Evolutionary conservation across 148 eudicot genomes (phyloP), one percentile per base, ranked within the genome.

Genomic region (Nepenthes mirabilis): DNA sequence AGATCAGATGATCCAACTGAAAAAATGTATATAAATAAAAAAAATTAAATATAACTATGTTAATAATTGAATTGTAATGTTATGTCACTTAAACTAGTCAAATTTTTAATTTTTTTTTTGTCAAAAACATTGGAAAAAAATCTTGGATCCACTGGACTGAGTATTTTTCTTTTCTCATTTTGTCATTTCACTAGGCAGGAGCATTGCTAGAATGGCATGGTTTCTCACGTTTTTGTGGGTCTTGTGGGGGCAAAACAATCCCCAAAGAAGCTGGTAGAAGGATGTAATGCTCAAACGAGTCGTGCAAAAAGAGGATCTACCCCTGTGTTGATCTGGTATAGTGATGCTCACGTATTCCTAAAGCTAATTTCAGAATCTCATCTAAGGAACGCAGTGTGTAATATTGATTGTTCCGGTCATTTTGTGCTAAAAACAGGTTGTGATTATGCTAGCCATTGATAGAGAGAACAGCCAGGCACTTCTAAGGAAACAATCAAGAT

Each of bases 321-420:
- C 98, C 98, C 67, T 96, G 95, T 62, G 94, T 93, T 54, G 98
- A 93, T 73, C 98, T 95, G 47, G 97, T 91, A 78, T 55, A 84
- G 57, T 76, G 74, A 57, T 74, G 12, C 53, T 69, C 2, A n/a
- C 32, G 61, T 66, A 64, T 55, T 62, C 14, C n/a, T 48, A 45
- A 33, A 33, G 36, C 36, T 23, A 47, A 36, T 33, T 33, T 57
- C 9, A 13, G 11, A 32, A 60, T 33, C 14, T 4, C 48, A 45
- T 6, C 12, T 11, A 10, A 10, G 11, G n/a, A n/a, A 55, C 32
- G 14, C 33, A 34, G 3, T 60, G 52, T n/a, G 2, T 49, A 11
- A 55, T 33, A 1, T 55, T 55, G 32, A 10, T 55, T 32, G 7
- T 55, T 33, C 36, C 33, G 58, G 11, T 32, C 3, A 0, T 5